Base-by-base conservation (phyloP, 805 yeast genomes). In the Suhomyces sp. region DNA sequence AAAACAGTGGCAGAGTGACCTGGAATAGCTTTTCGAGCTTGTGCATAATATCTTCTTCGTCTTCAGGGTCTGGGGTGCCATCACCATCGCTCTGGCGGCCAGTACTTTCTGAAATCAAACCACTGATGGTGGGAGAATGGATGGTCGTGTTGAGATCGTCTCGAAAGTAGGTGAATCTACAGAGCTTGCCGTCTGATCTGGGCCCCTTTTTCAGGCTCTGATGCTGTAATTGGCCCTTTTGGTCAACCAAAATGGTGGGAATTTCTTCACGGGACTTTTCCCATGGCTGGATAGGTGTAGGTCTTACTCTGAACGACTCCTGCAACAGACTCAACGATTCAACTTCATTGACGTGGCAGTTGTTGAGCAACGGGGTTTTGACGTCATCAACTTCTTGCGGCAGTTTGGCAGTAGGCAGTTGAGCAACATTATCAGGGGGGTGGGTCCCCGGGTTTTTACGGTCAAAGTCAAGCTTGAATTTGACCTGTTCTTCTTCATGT, bases 151-250 rank as follows among this genome's bases (percentile, higher is more conserved):
- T 87, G 57, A 93, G 68, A 61, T 90, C 96, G 57, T 91, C 97
- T 57, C 98, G 78, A 69, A 94, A 93, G 64, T 93, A 93, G 0
- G 98, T 90, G 72, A 89, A 93, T 56, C 98, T 76, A 65, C 83
- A 84, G 15, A 61, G 48, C 3, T 60, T 60, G 12, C 60, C 62
- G 33, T 44, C 51, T 12, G n/a, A 31, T 27, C 25, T 37, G 15
- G 21, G 13, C 6, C 25, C 39, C 43, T 41, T 40, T 13, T 27
- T 15, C 43, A 15, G 12, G 33, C 24, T 25, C 29, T 44, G 45
- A 44, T 40, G 41, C 31, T 27, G 46, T 21, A 25, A 4, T 21
- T 22, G 50, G 22, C 37, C 35, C 17, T 37, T 43, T 13, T 55
- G 54, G 39, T 50, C 46, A 20, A 50, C 60, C 45, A 73, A 58